phyloP scores from a whole-genome alignment of 495 filamentous ascomycete genomes.

The Aspergillus nidulans region DNA sequence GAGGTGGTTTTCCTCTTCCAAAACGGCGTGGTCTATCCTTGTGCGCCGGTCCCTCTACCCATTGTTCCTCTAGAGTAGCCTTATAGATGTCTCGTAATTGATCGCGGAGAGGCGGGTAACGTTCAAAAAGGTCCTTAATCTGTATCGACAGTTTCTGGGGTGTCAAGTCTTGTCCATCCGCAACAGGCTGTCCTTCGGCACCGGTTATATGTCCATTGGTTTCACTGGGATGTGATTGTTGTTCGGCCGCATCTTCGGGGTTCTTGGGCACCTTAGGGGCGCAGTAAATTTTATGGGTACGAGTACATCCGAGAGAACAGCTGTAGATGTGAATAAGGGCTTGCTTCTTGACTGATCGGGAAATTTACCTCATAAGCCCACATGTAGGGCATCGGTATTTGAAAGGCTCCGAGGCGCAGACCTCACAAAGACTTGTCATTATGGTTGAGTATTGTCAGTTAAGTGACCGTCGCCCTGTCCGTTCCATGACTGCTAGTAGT shows the following conservation, averaged over 20 bases:
- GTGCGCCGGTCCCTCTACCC: slow-evolving; percentile 30
- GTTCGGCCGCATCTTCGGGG: slow-evolving; percentile 33
- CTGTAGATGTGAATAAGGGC: slow-evolving; percentile 33
- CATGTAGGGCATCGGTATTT: slow-evolving; percentile 68
- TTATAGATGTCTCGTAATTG: slow-evolving; percentile 50
- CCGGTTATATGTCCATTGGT: slow-evolving; percentile 6
- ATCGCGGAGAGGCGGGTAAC: slow-evolving; percentile 47
- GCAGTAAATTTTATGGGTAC: slow-evolving; percentile 55
- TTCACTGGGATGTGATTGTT: slow-evolving; percentile 13
- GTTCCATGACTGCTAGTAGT: slow-evolving; percentile 9
- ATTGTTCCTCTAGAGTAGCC: slow-evolving; percentile 45
- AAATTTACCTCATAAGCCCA: slow-evolving; percentile 54
- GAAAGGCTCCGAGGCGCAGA: slow-evolving; percentile 51
- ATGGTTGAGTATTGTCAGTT: slow-evolving; percentile 1
- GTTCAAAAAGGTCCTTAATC: slow-evolving; percentile 47
- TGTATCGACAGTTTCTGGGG: slow-evolving; percentile 34
- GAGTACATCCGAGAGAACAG: slow-evolving; percentile 67
- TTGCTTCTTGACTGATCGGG: not conserved
- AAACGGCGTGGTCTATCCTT: slow-evolving; percentile 20
- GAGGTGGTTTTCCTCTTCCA: slow-evolving; percentile 44
- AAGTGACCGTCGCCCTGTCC: too few relatives aligned
- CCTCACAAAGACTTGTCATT: slow-evolving; percentile 46
- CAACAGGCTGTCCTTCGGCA: slow-evolving; percentile 12
- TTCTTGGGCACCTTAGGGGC: slow-evolving; percentile 30
- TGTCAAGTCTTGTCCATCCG: slow-evolving; percentile 9